Conservation (phyloP, 1,284 basidiomycete species). For the Ceratobasidium sp. region DNA sequence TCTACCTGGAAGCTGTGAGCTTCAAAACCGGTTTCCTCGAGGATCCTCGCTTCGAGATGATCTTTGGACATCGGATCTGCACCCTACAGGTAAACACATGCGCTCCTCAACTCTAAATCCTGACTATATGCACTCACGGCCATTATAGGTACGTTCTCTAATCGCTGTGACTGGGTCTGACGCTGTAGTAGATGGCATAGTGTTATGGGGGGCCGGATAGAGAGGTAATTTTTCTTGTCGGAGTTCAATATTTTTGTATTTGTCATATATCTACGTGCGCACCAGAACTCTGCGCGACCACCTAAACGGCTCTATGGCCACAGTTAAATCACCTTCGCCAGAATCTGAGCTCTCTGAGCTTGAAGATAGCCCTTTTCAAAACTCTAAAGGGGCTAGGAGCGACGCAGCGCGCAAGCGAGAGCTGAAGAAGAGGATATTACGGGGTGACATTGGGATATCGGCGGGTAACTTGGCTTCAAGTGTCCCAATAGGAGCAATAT, state of each 20-base stretch:
- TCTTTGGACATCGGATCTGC: background rate
- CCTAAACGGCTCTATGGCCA: background rate
- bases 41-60: slow-evolving; percentile 1
- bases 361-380: background rate
- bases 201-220: background rate
- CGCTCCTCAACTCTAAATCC: background rate
- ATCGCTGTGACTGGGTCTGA: no score
- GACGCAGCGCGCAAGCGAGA: background rate
- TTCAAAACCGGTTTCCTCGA: background rate
- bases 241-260: slow-evolving; percentile 4
- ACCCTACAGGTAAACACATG: background rate
- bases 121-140: slow-evolving; percentile 14
- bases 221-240: background rate
- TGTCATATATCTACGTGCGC: background rate
- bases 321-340: background rate
- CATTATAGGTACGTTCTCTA: background rate
- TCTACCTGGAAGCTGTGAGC: background rate
- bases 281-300: background rate
- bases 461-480: background rate
- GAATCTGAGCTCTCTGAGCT: background rate
- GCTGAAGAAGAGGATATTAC: background rate
- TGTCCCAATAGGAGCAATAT: background rate
- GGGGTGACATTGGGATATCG: background rate
- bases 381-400: slow-evolving; percentile 9
- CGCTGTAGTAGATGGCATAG: background rate